Evolutionary conservation across 805 yeast genomes (phyloP).

Genomic region (Saccharomycopsis schoenii): DNA sequence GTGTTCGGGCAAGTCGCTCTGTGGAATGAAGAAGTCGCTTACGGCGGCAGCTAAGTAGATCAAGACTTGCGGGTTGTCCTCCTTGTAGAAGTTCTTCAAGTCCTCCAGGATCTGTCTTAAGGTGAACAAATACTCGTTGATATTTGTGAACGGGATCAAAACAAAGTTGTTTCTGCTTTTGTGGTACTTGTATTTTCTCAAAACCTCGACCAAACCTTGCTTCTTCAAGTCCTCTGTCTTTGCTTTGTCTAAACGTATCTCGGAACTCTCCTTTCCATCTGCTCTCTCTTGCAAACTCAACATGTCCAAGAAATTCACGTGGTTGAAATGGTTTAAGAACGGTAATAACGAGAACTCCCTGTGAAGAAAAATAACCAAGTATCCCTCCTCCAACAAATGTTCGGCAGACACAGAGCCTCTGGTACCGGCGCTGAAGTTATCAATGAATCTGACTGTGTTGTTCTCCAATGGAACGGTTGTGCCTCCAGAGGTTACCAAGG

Average conservation of each 20-base stretch:
- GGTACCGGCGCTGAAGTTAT: slow-evolving; percentile 95
- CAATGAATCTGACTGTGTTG: slow-evolving; percentile 93
- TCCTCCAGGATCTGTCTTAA: slow-evolving; percentile 55
- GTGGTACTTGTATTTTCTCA: slow-evolving; percentile 30
- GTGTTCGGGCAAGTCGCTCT: slow-evolving; percentile 79
- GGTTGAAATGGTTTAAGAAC: slow-evolving; percentile 81
- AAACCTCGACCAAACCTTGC: background rate
- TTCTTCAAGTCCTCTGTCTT: background rate
- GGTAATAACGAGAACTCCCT: slow-evolving; percentile 89
- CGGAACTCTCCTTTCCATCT: background rate
- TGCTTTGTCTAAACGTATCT: background rate
- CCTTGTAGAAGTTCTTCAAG: slow-evolving; percentile 33
- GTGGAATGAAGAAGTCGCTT: slow-evolving; percentile 89
- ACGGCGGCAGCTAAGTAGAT: slow-evolving; percentile 97
- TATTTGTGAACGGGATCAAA: slow-evolving; percentile 84
- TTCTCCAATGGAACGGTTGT: slow-evolving; percentile 96
- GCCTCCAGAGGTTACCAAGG: slow-evolving; percentile 89
- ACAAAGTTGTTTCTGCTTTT: slow-evolving; percentile 45
- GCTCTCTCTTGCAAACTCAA: background rate
- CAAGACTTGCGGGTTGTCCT: slow-evolving; percentile 43
- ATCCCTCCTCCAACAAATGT: slow-evolving; percentile 72
- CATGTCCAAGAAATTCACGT: slow-evolving; percentile 77
- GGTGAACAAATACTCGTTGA: slow-evolving; percentile 86
- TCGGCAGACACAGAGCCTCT: slow-evolving; percentile 97
- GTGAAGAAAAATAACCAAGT: slow-evolving; percentile 87